Base-by-base conservation (phyloP, 106 monocot species). In the Posidonia australis region DNA sequence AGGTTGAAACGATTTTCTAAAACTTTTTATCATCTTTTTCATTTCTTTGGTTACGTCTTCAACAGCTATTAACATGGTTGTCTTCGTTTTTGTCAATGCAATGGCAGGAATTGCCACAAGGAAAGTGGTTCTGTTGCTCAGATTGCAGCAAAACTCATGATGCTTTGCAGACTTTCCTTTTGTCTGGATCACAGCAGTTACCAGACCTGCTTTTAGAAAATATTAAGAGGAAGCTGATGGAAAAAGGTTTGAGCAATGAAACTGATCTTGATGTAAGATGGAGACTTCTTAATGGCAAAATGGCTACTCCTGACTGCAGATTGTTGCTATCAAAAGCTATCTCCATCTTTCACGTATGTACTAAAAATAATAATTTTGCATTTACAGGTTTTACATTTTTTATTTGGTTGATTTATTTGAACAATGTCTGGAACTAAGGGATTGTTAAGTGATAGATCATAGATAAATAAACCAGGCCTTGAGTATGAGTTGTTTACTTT, bases 331-430 rank as follows among this genome's bases (percentile, higher is more conserved):
- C 91, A n/a, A 73, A 81, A 72, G 90, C 85, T 36, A 70, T 88
- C 5, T 70, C 84, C 45, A 77, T 99, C 67, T 99, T 99, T 66
- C 87, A 81, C 73, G 98, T 92, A 77, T 85, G 91, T 76, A 62
- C 16, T 49, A 16, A 19, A 18, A 43, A 13, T 23, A 3, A 14
- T 58, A 23, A 14, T 58, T 58, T 17, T 27, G 14, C 16, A 4
- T 46, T 63, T 36, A 4, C 2, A 2, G 7, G 19, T 45, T 63
- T 1, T 25, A 25, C 13, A n/a, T 41, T 6, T 20, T 10, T 63
- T 44, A 63, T 52, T 48, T 66, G 48, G 9, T 16, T 58, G 14
- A 4, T 14, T 58, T 58, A 13, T 58, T 16, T 58, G 27, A 58
- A 17, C 10, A 57, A 28, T 18, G 14, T 29, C 26, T 3, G 13